A percentile compares a stretch with the other conserved stretches of the same genome.
Evolutionary conservation across 2,329 filamentous ascomycete genomes (phyloP).

Genomic region (Colletotrichum spinosum): DNA sequence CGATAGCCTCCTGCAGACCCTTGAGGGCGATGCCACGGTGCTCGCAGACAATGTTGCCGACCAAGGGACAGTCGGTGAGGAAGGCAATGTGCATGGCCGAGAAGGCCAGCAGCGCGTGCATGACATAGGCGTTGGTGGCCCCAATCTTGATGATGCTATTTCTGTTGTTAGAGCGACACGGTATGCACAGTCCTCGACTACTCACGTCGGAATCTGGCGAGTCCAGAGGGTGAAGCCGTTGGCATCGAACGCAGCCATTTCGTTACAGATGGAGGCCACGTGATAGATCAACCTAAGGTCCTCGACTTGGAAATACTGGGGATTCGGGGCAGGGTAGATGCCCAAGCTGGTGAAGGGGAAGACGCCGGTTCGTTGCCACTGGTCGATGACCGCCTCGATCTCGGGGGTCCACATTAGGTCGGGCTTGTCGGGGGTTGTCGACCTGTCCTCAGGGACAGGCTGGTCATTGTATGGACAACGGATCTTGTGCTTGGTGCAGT

Average conservation of each 20-base stretch:
- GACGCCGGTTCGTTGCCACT: conserved; percentile 85
- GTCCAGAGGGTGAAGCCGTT: conserved; percentile 93
- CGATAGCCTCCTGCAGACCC: conserved; percentile 89
- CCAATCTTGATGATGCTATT: conserved; percentile 84
- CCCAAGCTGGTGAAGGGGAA: conserved; percentile 88
- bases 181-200: conserved; percentile 37
- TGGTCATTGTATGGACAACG: conserved; percentile 98
- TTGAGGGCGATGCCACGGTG: conserved; percentile 88
- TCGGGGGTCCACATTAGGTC: conserved; percentile 88
- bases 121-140: conserved; percentile 85
- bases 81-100: conserved; percentile 96
- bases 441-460: conserved; percentile 73
- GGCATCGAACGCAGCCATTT: conserved; percentile 81
- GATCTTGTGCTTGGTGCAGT: conserved; percentile 99
- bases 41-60: conserved; percentile 89
- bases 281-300: conserved; percentile 93
- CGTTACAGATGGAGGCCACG: conserved; percentile 85
- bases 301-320: conserved; percentile 78
- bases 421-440: conserved; percentile 70
- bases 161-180: conserved; percentile 3
- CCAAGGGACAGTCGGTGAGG: conserved; percentile 86
- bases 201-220: conserved; percentile 90
- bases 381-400: conserved; percentile 82
- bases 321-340: conserved; percentile 79
- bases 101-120: conserved; percentile 92